A percentile compares a stretch with the other conserved stretches of the same genome.
Evolutionary conservation across 78 protist genomes (phyloP).

Genomic region (Bigelowiella natans): DNA sequence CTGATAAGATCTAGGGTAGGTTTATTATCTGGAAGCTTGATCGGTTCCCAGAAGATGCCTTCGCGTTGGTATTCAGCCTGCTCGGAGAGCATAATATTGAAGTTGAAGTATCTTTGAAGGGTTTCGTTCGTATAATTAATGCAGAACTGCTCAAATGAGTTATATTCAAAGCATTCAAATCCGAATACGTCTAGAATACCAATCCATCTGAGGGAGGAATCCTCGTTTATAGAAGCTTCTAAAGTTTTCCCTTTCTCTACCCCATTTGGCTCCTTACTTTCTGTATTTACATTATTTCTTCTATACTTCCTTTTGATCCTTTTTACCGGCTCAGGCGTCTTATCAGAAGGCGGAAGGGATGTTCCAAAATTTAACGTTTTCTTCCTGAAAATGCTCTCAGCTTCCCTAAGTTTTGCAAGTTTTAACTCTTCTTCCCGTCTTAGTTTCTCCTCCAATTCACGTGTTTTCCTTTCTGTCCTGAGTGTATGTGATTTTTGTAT

Average conservation of each 20-base stretch:
- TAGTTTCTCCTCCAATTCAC: neutral
- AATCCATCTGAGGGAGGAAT: too few species aligned
- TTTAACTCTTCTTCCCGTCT: neutral
- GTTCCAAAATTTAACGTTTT: too few species aligned
- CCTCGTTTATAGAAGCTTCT: too few species aligned
- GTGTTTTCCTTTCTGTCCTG: neutral
- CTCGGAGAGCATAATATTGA: constrained; percentile 52
- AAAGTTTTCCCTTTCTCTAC: too few species aligned
- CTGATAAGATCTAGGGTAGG: neutral
- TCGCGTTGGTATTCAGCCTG: neutral
- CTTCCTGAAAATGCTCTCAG: neutral
- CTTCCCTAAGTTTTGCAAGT: neutral
- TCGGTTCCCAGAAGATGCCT: neutral
- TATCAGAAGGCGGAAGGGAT: too few species aligned
- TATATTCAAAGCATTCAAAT: constrained; percentile 81
- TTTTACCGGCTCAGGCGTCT: too few species aligned
- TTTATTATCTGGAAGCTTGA: neutral
- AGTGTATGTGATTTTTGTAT: neutral
- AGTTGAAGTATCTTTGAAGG: constrained; percentile 77
- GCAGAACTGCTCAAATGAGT: constrained; percentile 87
- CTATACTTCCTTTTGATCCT: too few species aligned
- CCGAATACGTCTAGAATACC: constrained; percentile 85
- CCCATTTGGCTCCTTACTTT: too few species aligned
- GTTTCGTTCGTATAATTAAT: constrained; percentile 91
- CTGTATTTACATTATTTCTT: too few species aligned